These are phyloP conservation scores for Schwanniomyces occidentalis DNA, from an alignment of 805 yeast genomes.

Conservation along the genomic window DNA sequence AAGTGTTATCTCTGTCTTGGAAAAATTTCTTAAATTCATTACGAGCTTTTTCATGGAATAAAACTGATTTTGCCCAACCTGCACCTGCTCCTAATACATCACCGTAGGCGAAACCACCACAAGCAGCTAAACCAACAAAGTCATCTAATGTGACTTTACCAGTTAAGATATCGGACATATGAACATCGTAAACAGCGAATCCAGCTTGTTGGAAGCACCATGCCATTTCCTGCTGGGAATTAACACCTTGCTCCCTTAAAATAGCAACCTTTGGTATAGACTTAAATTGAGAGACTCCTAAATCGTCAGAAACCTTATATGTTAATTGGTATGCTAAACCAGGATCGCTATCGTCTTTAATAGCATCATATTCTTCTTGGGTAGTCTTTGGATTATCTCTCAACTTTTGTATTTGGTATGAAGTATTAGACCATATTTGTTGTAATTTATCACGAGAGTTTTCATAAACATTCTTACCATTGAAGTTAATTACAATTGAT, in stretches of 20 bases:
- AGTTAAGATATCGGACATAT: slow-evolving; percentile 86
- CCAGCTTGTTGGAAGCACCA: slow-evolving; percentile 96
- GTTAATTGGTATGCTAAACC: slow-evolving; percentile 84
- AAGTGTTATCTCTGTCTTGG: slow-evolving; percentile 84
- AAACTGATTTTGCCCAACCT: slow-evolving; percentile 97
- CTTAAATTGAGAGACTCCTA: slow-evolving; percentile 35
- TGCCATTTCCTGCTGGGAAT: slow-evolving; percentile 98
- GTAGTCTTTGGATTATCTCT: slow-evolving; percentile 95
- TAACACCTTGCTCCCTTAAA: slow-evolving; percentile 97
- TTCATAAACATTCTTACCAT: slow-evolving; percentile 47
- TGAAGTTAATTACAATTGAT: slow-evolving; percentile 51
- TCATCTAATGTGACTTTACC: slow-evolving; percentile 72
- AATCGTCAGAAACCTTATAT: slow-evolving; percentile 56
- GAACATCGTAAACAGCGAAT: slow-evolving; percentile 90
- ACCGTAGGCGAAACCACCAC: slow-evolving; percentile 99
- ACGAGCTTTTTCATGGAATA: slow-evolving; percentile 78
- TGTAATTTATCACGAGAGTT: slow-evolving; percentile 72
- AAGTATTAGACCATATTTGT: slow-evolving; percentile 82
- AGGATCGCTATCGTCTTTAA: slow-evolving; percentile 82
- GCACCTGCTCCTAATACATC: slow-evolving; percentile 98
- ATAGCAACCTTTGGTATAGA: slow-evolving; percentile 88
- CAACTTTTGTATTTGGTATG: slow-evolving; percentile 83
- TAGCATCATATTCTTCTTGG: slow-evolving; percentile 75
- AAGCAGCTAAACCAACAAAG: slow-evolving; percentile 93
- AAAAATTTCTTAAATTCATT: slow-evolving; percentile 77